Conservation (phyloP, 192 early-diverging fungal genomes). For the Funneliformis geosporum region DNA sequence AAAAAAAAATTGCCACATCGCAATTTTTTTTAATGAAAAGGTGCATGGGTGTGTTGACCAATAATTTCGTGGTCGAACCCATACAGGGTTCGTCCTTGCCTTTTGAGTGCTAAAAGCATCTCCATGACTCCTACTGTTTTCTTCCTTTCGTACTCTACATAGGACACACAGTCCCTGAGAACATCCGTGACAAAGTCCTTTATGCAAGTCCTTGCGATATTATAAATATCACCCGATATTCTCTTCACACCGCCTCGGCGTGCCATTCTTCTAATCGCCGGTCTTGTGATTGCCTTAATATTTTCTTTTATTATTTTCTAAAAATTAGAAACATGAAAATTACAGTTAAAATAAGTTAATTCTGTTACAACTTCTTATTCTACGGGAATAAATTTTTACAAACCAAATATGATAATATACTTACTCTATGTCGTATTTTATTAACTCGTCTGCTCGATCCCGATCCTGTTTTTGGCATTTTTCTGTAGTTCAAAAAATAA, state of each 20-base stretch:
- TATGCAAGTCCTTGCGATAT: slow-evolving; percentile 90
- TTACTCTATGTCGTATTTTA: not conserved
- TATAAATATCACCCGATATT: slow-evolving; percentile 93
- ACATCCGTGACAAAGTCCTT: slow-evolving; percentile 96
- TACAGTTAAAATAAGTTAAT: not conserved
- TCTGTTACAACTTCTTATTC: not conserved
- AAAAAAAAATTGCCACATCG: no score
- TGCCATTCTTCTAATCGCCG: slow-evolving; percentile 89
- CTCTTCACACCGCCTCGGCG: slow-evolving; percentile 99
- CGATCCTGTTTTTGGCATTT: no score
- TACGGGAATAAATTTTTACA: not conserved
- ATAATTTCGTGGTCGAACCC: slow-evolving; percentile 38
- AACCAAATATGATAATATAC: not conserved
- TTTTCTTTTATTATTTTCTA: slow-evolving; percentile 6
- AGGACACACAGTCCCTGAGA: slow-evolving; percentile 92
- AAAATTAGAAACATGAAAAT: not conserved
- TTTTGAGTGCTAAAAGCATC: slow-evolving; percentile 94
- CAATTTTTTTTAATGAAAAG: not conserved
- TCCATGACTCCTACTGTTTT: slow-evolving; percentile 95
- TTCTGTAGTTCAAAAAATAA: no score
- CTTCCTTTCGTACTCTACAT: slow-evolving; percentile 93
- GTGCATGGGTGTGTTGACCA: not conserved
- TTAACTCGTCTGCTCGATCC: no score
- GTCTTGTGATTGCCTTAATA: slow-evolving; percentile 8
- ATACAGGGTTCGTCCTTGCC: slow-evolving; percentile 87